These are phyloP conservation scores for Aspergillus spinulosporus DNA, from an alignment of 2,329 filamentous ascomycete genomes.

Conservation along the genomic window DNA sequence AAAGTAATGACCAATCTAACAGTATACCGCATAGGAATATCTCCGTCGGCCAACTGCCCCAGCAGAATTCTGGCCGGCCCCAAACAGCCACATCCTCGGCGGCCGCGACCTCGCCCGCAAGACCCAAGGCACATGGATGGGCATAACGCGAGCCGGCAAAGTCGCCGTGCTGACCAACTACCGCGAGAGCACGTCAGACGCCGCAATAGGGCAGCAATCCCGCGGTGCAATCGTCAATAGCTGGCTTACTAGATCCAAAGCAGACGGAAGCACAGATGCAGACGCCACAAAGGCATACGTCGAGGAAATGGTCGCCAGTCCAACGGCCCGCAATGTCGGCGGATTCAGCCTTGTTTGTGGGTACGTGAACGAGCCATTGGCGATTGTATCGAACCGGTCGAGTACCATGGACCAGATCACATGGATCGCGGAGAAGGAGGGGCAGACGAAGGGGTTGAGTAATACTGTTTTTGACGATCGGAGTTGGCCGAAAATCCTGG, in stretches of 20 bases:
- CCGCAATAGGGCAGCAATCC: conserved; percentile 50
- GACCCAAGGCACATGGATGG: conserved; percentile 65
- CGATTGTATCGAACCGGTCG: conserved; percentile 64
- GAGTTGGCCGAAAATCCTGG: conserved; percentile 62
- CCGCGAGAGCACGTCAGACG: conserved; percentile 54
- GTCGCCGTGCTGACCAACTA: conserved; percentile 66
- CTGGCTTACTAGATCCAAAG: conserved; percentile 52
- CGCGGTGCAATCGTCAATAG: conserved; percentile 61
- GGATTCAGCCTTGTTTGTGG: conserved; percentile 66
- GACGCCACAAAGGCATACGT: conserved; percentile 53
- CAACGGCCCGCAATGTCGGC: conserved; percentile 58
- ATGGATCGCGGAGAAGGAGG: conserved; percentile 51
- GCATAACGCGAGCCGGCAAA: conserved; percentile 60
- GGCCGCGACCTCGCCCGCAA: conserved; percentile 62
- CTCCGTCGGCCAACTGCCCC: conserved; percentile 60
- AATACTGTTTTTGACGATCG: conserved; percentile 61
- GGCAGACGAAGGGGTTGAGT: conserved; percentile 60
- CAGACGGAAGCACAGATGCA: conserved; percentile 20
- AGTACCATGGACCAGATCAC: conserved; percentile 51
- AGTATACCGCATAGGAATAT: conserved; percentile 53
- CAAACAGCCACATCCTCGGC: conserved; percentile 57
- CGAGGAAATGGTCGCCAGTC: conserved; percentile 54
- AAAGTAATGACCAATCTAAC: neutral
- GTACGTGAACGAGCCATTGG: conserved; percentile 53
- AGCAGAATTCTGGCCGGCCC: conserved; percentile 61